Conservation (phyloP, 1,139 yeast species). For the Geotrichum cucujoidarum region DNA sequence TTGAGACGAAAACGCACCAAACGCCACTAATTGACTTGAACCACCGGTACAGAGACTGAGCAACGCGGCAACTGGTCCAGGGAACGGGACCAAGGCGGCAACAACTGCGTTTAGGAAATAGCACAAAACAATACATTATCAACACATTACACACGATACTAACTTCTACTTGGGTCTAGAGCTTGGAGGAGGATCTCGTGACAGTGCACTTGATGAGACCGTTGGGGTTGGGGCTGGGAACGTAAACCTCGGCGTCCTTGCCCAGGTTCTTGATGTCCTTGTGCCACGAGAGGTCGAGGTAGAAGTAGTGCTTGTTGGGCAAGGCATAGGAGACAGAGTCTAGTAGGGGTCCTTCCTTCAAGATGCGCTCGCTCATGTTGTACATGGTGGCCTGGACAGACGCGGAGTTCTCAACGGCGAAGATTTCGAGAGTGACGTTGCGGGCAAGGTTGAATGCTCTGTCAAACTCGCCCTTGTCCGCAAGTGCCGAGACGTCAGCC, state of each 20-base stretch:
- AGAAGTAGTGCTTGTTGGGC: conserved; percentile 88
- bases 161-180: conserved; percentile 19
- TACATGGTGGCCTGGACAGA: conserved; percentile 96
- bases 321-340: conserved; percentile 63
- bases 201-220: conserved; percentile 86
- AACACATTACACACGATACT: not conserved
- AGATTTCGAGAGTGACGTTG: conserved; percentile 63
- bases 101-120: not conserved
- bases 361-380: conserved; percentile 76
- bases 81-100: too few relatives aligned
- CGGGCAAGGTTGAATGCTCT: conserved; percentile 56
- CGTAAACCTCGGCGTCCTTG: conserved; percentile 68
- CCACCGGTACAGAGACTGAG: not conserved
- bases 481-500: conserved; percentile 47
- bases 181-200: conserved; percentile 44
- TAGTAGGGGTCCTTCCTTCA: conserved; percentile 52
- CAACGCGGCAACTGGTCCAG: too few relatives aligned
- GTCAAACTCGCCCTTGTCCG: conserved; percentile 61
- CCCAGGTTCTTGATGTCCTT: conserved; percentile 64
- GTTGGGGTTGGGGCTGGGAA: conserved; percentile 89
- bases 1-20: too few relatives aligned
- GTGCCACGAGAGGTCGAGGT: conserved; percentile 72
- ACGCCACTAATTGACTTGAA: too few relatives aligned
- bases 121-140: not conserved
- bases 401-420: conserved; percentile 81